These are phyloP conservation scores for Fusarium pilosicola DNA, from an alignment of 2,329 filamentous ascomycete genomes.

Conservation along the genomic window DNA sequence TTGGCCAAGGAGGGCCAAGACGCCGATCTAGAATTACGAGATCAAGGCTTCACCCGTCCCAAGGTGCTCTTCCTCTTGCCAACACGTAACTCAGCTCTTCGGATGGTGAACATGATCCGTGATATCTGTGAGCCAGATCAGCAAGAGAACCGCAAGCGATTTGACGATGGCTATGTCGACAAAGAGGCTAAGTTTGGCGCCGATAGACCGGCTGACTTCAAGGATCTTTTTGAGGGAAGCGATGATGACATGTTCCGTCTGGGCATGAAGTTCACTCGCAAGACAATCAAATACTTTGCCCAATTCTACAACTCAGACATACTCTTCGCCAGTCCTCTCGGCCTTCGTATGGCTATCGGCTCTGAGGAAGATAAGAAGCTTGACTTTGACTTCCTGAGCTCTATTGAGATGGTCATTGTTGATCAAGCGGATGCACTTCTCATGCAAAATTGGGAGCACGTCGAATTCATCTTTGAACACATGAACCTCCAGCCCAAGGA, in stretches of 20 bases:
- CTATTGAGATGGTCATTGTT: slow-evolving; percentile 88
- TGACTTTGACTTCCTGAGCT: slow-evolving; percentile 92
- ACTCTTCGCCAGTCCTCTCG: slow-evolving; percentile 89
- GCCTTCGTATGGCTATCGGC: slow-evolving; percentile 89
- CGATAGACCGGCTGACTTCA: slow-evolving; percentile 86
- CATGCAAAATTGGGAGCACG: slow-evolving; percentile 99
- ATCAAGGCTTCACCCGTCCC: slow-evolving; percentile 95
- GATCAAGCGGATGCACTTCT: slow-evolving; percentile 93
- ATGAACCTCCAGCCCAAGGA: slow-evolving; percentile 91
- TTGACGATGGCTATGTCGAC: slow-evolving; percentile 82
- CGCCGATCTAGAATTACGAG: slow-evolving; percentile 78
- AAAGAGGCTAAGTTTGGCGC: slow-evolving; percentile 71
- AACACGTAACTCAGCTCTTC: slow-evolving; percentile 85
- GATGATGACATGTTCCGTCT: slow-evolving; percentile 97
- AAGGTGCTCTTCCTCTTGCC: slow-evolving; percentile 92
- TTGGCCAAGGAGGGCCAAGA: slow-evolving; percentile 73
- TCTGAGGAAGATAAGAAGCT: slow-evolving; percentile 72
- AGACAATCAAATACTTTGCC: slow-evolving; percentile 93
- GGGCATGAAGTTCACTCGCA: slow-evolving; percentile 96
- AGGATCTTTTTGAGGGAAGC: slow-evolving; percentile 90
- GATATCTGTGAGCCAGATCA: slow-evolving; percentile 84
- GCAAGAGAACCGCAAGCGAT: slow-evolving; percentile 93
- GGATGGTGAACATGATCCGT: slow-evolving; percentile 80
- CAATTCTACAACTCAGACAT: slow-evolving; percentile 98
- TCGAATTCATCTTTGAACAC: slow-evolving; percentile 90